A percentile compares a stretch with the other conserved stretches of the same genome.
Evolutionary conservation across 345 rosid genomes (phyloP).

Genomic region (Citrus sinensis): DVS_A1.0 CM039169.1:20191501-20192000

Average conservation of each 20-base stretch:
- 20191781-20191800: not conserved
- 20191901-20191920: conserved; percentile 28
- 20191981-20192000: not conserved
- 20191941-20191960: not conserved
- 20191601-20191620: conserved; percentile 31
- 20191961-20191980: not conserved
- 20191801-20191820: conserved; percentile 1
- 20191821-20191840: not conserved
- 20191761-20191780: not conserved
- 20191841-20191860: conserved; percentile 2
- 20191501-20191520: not conserved
- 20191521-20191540: not conserved
- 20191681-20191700: conserved; percentile 90
- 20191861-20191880: conserved; percentile 87
- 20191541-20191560: not conserved
- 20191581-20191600: not conserved
- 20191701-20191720: conserved; percentile 88
- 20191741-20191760: too few relatives aligned
- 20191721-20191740: conserved; percentile 69
- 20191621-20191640: conserved; percentile 74
- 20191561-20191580: not conserved
- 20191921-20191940: conserved; percentile 18
- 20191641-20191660: conserved; percentile 67
- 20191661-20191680: conserved; percentile 80
- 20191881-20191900: conserved; percentile 96